Base-by-base conservation (phyloP, 2,329 filamentous ascomycete genomes). In the Alternaria atra region DNA sequence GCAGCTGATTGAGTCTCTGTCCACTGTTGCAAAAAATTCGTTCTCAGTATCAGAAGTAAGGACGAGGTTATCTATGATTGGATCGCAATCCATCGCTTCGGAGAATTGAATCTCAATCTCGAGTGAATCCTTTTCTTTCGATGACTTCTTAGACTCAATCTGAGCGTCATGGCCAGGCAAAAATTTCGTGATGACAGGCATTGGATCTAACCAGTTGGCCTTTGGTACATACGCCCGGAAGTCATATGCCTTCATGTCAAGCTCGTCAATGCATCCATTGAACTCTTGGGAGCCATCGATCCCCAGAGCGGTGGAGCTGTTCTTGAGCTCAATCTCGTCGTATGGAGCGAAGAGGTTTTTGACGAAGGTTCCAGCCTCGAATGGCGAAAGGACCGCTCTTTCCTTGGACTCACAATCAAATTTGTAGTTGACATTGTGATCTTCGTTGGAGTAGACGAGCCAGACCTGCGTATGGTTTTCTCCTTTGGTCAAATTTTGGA, bases 321-420 rank as follows among this genome's bases (percentile, higher is more conserved):
- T 71, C 50, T 80, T 79, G n/a, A 90, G 77, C 0, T 76, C 82
- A 58, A 84, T 78, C 62, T 86, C 82, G 25, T 88, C 86, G 66
- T 86, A 87, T 0, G 87, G 87, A 68, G 85, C 86, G 72, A 90
- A 88, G 12, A 90, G 71, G 67, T 89, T 89, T 70, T 85, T 86
- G 62, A 90, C 87, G 1, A 81, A 85, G 1, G 82, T 85, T 12
- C 82, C 84, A 2, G 76, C 72, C 12, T 80, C 77, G 58, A 87
- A 90, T 0, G 88, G 86, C 9, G 87, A 79, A 37, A 89, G 77
- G 6, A 43, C 3, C 8, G 40, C 40, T 4, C 15, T 27, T 5
- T 43, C 7, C 20, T 43, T 43, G 13, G 37, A 90, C 87, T 80
- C 67, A 3, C 46, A 30, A n/a, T 48, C 32, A 2, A 48, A 34